A percentile compares a stretch with the other conserved stretches of the same genome.
phyloP scores from a whole-genome alignment of 331 rosid genomes.

The Prunus yedoensis region DNA sequence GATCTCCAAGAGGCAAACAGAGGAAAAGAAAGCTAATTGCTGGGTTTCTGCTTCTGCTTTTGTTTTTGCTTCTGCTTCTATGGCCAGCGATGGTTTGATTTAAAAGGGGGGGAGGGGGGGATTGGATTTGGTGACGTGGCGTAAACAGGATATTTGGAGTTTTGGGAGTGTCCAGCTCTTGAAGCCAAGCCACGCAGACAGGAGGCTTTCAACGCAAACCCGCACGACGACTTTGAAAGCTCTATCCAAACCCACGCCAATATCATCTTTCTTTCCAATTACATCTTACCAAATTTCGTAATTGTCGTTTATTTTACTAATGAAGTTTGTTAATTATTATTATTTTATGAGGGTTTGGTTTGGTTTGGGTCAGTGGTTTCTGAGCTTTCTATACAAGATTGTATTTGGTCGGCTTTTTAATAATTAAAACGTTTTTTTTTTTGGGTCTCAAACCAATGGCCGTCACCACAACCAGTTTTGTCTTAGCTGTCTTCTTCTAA shows the following conservation, averaged over 20 bases:
- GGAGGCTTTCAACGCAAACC: conserved; percentile 39
- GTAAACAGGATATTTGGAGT: conserved; percentile 25
- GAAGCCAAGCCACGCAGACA: conserved; percentile 47
- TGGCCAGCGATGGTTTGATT: conserved; percentile 12
- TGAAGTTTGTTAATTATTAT: background rate
- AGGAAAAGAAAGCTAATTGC: conserved; percentile 1
- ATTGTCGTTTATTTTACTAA: conserved; percentile 9
- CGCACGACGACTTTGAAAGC: conserved; percentile 59
- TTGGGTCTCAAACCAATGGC: background rate
- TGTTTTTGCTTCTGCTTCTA: conserved; percentile 5
- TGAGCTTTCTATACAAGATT: conserved; percentile 1
- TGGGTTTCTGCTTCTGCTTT: background rate
- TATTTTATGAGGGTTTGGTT: conserved; percentile 1
- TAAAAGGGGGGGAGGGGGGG: conserved; percentile 19
- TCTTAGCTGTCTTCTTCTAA: conserved; percentile 5
- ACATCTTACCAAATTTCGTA: conserved; percentile 28
- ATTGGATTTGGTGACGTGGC: conserved; percentile 48
- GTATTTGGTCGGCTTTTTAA: background rate
- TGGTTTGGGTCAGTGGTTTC: conserved; percentile 3
- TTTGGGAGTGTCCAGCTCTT: conserved; percentile 47
- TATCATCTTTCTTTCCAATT: conserved; percentile 17
- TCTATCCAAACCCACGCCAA: conserved; percentile 44
- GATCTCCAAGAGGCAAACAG: background rate
- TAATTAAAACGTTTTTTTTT: background rate
- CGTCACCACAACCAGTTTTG: background rate